Conservation (phyloP, 306 rosid species). For the Vigna reflexopilosa region DNA sequence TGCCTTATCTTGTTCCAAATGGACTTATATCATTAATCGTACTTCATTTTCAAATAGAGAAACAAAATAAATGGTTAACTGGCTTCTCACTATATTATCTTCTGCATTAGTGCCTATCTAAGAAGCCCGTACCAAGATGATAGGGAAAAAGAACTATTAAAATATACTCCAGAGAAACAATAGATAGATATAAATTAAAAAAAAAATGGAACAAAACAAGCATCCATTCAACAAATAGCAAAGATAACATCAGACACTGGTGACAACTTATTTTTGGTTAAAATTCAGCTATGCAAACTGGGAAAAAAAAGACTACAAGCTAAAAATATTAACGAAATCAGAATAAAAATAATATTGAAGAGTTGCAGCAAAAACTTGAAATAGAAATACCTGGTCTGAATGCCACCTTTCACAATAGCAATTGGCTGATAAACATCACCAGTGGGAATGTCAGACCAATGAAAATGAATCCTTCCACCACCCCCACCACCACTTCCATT, state of each 20-base stretch:
- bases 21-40: background rate
- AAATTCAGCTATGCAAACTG: background rate
- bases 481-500: conserved; percentile 93
- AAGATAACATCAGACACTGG: conserved; percentile 12
- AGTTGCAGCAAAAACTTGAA: conserved; percentile 35
- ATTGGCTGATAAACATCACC: conserved; percentile 98
- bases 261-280: background rate
- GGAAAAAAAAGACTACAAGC: background rate
- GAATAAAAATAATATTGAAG: conserved; percentile 3
- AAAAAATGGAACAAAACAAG: conserved; percentile 11
- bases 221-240: conserved; percentile 5
- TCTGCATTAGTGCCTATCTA: background rate
- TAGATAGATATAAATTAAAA: background rate
- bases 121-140: background rate
- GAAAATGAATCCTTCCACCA: conserved; percentile 98
- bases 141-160: conserved; percentile 9
- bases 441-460: conserved; percentile 92
- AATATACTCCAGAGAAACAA: background rate
- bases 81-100: background rate
- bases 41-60: background rate
- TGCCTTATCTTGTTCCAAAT: background rate
- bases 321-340: conserved; percentile 22
- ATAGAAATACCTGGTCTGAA: conserved; percentile 65
- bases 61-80: background rate
- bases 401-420: conserved; percentile 81